Evolutionary conservation across 345 rosid genomes (phyloP), one percentile per base, ranked within the genome.

Genomic region (Heritiera littoralis): DNA sequence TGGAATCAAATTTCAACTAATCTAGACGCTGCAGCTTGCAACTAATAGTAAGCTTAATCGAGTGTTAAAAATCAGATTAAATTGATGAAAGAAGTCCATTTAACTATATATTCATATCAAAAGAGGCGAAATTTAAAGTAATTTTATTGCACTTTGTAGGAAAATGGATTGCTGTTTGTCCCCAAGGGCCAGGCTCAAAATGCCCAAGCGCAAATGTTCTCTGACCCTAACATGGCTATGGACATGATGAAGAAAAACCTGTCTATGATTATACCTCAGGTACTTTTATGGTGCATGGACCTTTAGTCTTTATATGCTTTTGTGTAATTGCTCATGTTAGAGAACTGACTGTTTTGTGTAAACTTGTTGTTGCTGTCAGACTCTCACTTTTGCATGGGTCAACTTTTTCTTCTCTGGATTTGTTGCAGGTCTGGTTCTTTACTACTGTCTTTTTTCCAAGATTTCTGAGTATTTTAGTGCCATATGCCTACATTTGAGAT

Each of bases 151-250:
- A 10, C 38, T 73, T 95, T 65, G 80, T 82, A 96, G 99, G 99
- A 96, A 84, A 94, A 96, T 85, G 98, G 99, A 66, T 88, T 97
- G 73, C 80, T 97, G 78, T 74, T 76, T 85, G 97, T 97, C 80
- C 99, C 98, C 0, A 94, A 92, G 81, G 98, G 92, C 1, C 90
- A 90, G 85, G 92, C 83, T 64, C 89, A 80, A 78, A 97, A 97
- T 83, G 80, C 98, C 3, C 99, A 97, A 84, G 99, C 99, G 0
- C 98, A 93, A 78, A 97, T 97, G 99, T 92, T 97, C 81, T 94
- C 99, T 80, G 99, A 97, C 86, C 99, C 98, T 18, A 97, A 97
- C 84, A 94, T 97, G 98, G 99, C 99, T 23, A 94, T 94, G 99
- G 99, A 94, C 78, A 94, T 97, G 98, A 94, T 97, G 99, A 97